Evolutionary conservation across 2,329 filamentous ascomycete genomes (phyloP), one percentile per base, ranked within the genome.

Genomic region (Nemania bipapillata): DNA sequence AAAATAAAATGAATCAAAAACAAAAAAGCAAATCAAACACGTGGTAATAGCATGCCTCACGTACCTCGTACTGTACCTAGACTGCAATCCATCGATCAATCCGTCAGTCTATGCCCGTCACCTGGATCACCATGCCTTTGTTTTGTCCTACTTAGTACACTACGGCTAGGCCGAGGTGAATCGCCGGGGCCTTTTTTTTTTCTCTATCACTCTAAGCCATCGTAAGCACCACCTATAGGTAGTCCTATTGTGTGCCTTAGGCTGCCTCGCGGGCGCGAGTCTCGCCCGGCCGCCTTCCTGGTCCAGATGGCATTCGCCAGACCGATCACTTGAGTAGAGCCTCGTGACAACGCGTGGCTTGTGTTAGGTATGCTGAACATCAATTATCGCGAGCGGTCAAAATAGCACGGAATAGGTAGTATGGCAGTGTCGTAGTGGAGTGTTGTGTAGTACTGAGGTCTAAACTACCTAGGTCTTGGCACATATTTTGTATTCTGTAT

Each of bases 281-380:
- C 64, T 61, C 64, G 53, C n/a, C 32, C 47, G 64, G 32, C 40
- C 20, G 56, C 28, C 49, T 12, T 55, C 24, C 49, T 12, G 54
- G 26, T 24, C 52, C 35, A 35, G 32, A 45, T 37, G 37, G 47
- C 20, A 50, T 50, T 50, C 47, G 15, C 15, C 40, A 17, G 40
- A 45, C 11, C 15, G 45, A 58, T 54, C 17, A 47, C 24, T 32
- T 45, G 47, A 56, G 60, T 22, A 63, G 50, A 49, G 50, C 22
- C 56, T 61, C 28, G 55, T 20, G 40, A 32, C 15, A 15, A 45
- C 20, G n/a, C 12, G 2, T 49, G 63, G 54, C 56, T 30, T 37
- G 56, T 55, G 40, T 37, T 32, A 15, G 37, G 37, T 17, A 15
- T 40, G 37, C 37, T 40, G 11, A 40, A 40, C 37, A 40, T 40